Conservation (phyloP, 2,329 filamentous ascomycete species). For the Colletotrichum tabaci region DNA sequence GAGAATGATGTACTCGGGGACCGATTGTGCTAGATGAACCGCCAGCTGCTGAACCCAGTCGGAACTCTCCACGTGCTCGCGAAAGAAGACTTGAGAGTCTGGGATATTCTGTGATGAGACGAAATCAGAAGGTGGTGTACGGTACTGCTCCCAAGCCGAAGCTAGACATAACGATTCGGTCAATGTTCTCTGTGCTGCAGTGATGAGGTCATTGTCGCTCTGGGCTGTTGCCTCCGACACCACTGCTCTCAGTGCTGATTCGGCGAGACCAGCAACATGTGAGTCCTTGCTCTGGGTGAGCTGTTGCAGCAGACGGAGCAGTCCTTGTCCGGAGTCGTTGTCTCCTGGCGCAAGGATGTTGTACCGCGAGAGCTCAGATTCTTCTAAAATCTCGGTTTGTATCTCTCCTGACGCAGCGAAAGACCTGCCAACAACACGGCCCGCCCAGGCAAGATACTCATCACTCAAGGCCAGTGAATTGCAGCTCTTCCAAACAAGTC, state of each 20-base stretch:
- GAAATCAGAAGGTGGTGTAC: constrained; percentile 68
- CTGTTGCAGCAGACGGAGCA: constrained; percentile 74
- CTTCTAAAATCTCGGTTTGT: constrained; percentile 71
- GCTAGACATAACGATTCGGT: constrained; percentile 66
- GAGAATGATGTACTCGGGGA: constrained; percentile 77
- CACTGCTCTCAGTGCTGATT: constrained; percentile 71
- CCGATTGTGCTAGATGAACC: constrained; percentile 72
- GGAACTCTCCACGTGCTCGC: constrained; percentile 59
- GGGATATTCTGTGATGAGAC: constrained; percentile 37
- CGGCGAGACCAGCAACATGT: constrained; percentile 70
- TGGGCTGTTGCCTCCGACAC: constrained; percentile 67
- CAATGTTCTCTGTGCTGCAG: constrained; percentile 67
- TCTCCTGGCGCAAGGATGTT: constrained; percentile 61
- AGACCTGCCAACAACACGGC: constrained; percentile 84
- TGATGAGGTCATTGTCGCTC: constrained; percentile 63
- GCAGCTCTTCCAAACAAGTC: constrained; percentile 84
- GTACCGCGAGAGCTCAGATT: constrained; percentile 70
- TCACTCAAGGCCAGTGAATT: constrained; percentile 73
- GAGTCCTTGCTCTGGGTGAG: constrained; percentile 73
- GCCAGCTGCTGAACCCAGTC: constrained; percentile 76
- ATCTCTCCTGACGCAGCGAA: constrained; percentile 84
- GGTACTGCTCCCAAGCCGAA: constrained; percentile 71
- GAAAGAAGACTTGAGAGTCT: constrained; percentile 53
- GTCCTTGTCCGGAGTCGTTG: constrained; percentile 73
- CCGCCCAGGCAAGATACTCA: constrained; percentile 87